A percentile compares a stretch with the other conserved stretches of the same genome.
Evolutionary conservation across 768 basidiomycete species (phyloP).

Genomic region (Termitomyces sp.): DNA sequence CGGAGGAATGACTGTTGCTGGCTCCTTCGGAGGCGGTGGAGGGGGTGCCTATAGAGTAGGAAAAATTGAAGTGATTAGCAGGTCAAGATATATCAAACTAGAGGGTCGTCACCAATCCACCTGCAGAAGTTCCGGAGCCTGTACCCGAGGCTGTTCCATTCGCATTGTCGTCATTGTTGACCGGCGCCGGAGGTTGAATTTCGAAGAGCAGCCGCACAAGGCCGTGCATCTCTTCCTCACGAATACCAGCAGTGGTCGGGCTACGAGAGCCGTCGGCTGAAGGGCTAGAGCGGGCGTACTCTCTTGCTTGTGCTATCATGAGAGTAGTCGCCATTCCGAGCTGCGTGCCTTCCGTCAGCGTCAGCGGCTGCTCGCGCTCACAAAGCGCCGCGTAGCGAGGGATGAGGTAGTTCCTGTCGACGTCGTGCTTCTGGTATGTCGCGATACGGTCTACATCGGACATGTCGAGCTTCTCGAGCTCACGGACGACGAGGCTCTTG

Average conservation of each 20-base stretch:
- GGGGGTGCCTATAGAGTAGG: neutral
- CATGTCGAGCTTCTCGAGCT: conserved; percentile 50
- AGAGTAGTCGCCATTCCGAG: conserved; percentile 55
- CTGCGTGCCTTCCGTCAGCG: conserved; percentile 50
- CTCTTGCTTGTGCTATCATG: conserved; percentile 49
- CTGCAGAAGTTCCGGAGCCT: conserved; percentile 13
- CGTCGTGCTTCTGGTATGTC: conserved; percentile 51
- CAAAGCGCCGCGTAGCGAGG: conserved; percentile 58
- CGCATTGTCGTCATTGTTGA: neutral
- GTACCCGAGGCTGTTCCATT: conserved; percentile 1
- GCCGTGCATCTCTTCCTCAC: conserved; percentile 16
- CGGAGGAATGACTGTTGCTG: neutral
- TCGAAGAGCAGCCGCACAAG: conserved; percentile 18
- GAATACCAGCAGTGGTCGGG: conserved; percentile 14
- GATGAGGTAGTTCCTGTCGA: conserved; percentile 48
- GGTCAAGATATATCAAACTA: conserved; percentile 2
- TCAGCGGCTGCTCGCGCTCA: conserved; percentile 47
- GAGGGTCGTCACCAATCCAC: conserved; percentile 22
- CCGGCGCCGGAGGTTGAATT: neutral
- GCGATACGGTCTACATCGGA: conserved; percentile 51
- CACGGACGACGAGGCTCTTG: conserved; percentile 54
- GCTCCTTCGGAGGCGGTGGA: conserved; percentile 1
- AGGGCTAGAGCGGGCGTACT: conserved; percentile 37
- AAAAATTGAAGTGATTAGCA: conserved; percentile 7
- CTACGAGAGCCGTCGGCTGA: conserved; percentile 17